Evolutionary conservation across 345 rosid genomes (phyloP).

Genomic region (Rhizophora mangle): DNA sequence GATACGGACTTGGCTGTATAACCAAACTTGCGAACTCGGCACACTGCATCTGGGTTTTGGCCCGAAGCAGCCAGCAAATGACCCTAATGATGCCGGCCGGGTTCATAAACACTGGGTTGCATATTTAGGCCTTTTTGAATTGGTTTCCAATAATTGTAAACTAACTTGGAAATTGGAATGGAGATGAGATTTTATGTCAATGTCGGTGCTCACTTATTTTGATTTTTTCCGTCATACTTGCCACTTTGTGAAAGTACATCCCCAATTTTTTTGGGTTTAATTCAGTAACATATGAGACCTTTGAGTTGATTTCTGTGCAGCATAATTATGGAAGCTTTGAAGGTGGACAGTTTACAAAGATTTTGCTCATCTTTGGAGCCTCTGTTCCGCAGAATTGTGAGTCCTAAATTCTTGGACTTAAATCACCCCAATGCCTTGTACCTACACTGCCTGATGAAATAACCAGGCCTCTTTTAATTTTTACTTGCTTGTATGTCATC

Average conservation of each 20-base stretch:
- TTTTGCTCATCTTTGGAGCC: conserved; percentile 96
- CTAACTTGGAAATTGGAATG: not conserved
- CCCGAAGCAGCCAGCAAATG: too few species aligned
- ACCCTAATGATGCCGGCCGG: not conserved
- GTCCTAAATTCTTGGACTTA: conserved; percentile 21
- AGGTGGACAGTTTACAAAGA: conserved; percentile 86
- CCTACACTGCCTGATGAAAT: not conserved
- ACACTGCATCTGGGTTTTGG: not conserved
- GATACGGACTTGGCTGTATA: not conserved
- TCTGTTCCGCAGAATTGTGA: conserved; percentile 83
- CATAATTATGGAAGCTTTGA: conserved; percentile 91
- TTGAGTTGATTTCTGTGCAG: conserved; percentile 42
- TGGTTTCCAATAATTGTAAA: not conserved
- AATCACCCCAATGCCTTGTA: not conserved
- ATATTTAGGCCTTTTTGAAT: not conserved
- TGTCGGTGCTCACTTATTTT: not conserved
- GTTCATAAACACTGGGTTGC: not conserved
- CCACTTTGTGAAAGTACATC: conserved; percentile 1
- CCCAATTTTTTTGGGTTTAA: not conserved
- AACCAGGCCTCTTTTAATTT: not conserved
- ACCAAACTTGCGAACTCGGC: not conserved
- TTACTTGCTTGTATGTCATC: not conserved
- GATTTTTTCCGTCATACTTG: not conserved
- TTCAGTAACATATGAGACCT: not conserved
- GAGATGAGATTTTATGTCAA: not conserved